Evolutionary conservation across 2,329 filamentous ascomycete genomes (phyloP), one percentile per base, ranked within the genome.

Genomic region (Fusarium burgessii): DNA sequence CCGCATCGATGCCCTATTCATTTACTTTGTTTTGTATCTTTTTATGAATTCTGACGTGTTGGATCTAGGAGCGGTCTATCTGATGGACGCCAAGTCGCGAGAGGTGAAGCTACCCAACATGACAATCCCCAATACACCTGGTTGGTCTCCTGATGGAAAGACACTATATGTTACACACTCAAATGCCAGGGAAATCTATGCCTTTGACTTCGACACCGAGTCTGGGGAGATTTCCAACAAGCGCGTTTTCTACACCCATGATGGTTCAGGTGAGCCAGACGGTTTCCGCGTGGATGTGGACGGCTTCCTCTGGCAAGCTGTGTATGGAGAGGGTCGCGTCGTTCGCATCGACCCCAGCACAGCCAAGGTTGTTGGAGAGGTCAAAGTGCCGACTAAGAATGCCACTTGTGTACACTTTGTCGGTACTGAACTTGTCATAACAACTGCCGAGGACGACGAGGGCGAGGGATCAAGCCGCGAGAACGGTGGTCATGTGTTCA

Each of bases 141-240:
- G 92, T 71, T 97, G 93, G 92, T 94, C 92, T 43, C 85, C 86
- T 15, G 89, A 92, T 77, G 85, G 89, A 76, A 89, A 88, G 78
- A 93, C 87, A 61, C 90, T 96, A 87, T 97, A 93, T 85, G 91
- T 95, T 78, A 94, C 93, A 27, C 91, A 97, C 83, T 93, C 93
- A 41, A 90, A 91, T 7, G 89, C 87, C 35, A 86, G 87, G 67
- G 89, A 88, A 60, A 91, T 98, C 72, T 90, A 88, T 74, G 90
- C 90, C 25, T 94, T 91, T 78, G 92, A 95, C 81, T 97, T 92
- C 81, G 85, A 92, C 73, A 76, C 82, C 2, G 78, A 80, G n/a
- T 90, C 88, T 4, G 92, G 92, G 38, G 82, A 82, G n/a, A 85
- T 93, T 57, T 87, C 86, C 62, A 91, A 92, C 80, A 87, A 89